Evolutionary conservation across 2,329 filamentous ascomycete genomes (phyloP).

Genomic region (Penicillium sp.): DNA sequence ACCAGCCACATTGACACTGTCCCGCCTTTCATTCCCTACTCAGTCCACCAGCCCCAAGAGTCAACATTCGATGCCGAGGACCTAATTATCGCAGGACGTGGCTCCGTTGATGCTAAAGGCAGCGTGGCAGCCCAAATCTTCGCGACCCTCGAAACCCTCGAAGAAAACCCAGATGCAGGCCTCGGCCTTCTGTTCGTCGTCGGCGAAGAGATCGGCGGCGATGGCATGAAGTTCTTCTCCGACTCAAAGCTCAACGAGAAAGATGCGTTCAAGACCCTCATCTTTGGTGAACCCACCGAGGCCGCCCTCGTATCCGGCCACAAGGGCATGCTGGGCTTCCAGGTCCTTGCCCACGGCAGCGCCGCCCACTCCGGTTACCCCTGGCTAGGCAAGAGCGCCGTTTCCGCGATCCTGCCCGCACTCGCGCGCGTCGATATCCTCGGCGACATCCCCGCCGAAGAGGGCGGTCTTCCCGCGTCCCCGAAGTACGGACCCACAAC

Average conservation of each 20-base stretch:
- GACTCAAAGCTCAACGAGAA: conserved; percentile 49
- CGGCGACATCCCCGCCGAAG: conserved; percentile 44
- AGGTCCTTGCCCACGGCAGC: conserved; percentile 68
- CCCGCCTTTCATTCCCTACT: conserved; percentile 51
- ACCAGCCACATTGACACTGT: conserved; percentile 81
- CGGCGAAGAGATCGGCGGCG: conserved; percentile 78
- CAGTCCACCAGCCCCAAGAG: conserved; percentile 45
- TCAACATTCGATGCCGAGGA: conserved; percentile 21
- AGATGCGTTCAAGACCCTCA: conserved; percentile 64
- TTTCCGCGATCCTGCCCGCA: conserved; percentile 75
- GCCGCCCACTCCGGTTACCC: conserved; percentile 92
- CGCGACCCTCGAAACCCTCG: conserved; percentile 49
- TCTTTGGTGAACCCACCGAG: conserved; percentile 94
- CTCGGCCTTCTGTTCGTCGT: conserved; percentile 65
- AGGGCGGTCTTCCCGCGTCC: conserved; percentile 68
- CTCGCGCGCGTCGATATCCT: conserved; percentile 66
- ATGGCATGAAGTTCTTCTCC: conserved; percentile 69
- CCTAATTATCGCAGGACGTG: conserved; percentile 46
- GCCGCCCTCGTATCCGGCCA: conserved; percentile 84
- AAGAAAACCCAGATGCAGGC: conserved; percentile 38
- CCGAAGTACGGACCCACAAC: conserved; percentile 84
- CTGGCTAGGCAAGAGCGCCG: conserved; percentile 82
- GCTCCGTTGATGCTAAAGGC: conserved; percentile 49
- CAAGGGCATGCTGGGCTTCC: conserved; percentile 77
- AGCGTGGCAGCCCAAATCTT: conserved; percentile 48